Percentiles rank a stretch among this genome's conserved stretches.
phyloP scores from a whole-genome alignment of 306 rosid species.

The Boehmeria nivea region DNA sequence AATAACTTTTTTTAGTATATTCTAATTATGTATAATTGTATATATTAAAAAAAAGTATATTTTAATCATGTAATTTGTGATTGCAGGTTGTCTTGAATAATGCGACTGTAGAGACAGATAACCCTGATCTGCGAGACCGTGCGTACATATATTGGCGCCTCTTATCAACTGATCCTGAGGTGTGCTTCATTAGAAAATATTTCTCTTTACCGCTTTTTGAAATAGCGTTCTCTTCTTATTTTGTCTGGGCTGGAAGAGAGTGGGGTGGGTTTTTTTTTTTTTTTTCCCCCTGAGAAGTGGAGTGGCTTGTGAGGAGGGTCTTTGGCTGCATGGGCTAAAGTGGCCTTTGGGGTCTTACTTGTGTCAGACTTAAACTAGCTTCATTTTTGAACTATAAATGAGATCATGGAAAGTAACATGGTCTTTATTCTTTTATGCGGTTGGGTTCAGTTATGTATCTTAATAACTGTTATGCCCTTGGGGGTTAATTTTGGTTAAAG shows the following conservation, averaged over 20 bases:
- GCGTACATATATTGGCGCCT: constrained; percentile 99
- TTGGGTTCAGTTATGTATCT: too few species aligned
- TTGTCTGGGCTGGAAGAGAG: neutral
- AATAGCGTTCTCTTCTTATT: neutral
- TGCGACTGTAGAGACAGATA: constrained; percentile 96
- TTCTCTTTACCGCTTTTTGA: neutral
- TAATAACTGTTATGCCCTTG: too few species aligned
- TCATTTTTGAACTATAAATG: too few species aligned
- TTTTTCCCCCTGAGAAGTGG: too few species aligned
- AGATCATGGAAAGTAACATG: too few species aligned
- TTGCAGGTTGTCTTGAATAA: constrained; percentile 93
- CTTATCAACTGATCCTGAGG: constrained; percentile 98
- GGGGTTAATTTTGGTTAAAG: too few species aligned
- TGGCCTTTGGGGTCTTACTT: too few species aligned
- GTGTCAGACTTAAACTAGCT: too few species aligned
- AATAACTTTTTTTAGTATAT: constrained; percentile 5
- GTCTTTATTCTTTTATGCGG: too few species aligned
- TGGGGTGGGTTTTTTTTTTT: too few species aligned
- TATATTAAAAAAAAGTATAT: too few species aligned
- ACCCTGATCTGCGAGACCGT: constrained; percentile 97
- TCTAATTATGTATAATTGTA: constrained; percentile 29
- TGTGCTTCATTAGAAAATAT: constrained; percentile 36
- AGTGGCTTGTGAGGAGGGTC: too few species aligned
- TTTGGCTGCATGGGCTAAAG: neutral
- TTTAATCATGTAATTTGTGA: constrained; percentile 3